Conservation (phyloP, 306 rosid genomes). For the Trifolium dubium region DNA sequence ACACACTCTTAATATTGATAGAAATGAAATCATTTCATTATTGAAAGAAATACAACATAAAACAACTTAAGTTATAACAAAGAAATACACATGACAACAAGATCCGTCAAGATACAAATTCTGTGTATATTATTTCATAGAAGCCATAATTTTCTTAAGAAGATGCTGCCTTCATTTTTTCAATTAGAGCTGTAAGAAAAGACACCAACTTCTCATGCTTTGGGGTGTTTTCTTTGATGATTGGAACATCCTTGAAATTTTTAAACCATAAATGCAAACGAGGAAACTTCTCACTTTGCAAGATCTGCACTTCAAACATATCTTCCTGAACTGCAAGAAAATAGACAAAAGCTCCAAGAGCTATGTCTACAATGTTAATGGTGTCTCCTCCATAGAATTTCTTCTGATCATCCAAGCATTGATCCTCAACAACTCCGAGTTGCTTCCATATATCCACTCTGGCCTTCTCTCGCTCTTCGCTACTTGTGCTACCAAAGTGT, state of each 20-base stretch:
- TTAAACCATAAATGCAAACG: constrained; percentile 40
- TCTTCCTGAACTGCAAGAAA: constrained; percentile 25
- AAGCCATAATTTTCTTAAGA: neutral
- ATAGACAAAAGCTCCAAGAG: neutral
- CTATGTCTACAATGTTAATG: constrained; percentile 29
- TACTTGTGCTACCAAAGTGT: neutral
- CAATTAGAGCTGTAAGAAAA: neutral
- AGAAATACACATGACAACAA: neutral
- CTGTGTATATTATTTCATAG: neutral
- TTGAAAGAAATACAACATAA: neutral
- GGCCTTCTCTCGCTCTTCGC: constrained; percentile 30
- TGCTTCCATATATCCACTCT: constrained; percentile 10
- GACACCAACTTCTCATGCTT: neutral
- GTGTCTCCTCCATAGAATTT: constrained; percentile 44
- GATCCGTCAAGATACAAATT: neutral
- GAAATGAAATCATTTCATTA: neutral
- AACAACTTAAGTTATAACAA: neutral
- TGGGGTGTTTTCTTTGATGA: constrained; percentile 43
- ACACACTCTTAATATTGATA: neutral
- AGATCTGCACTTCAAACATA: constrained; percentile 11
- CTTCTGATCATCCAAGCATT: constrained; percentile 13
- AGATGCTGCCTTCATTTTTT: neutral
- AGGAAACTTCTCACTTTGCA: constrained; percentile 39
- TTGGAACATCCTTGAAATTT: constrained; percentile 28
- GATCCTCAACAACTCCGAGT: constrained; percentile 35